Evolutionary conservation across 2,329 filamentous ascomycete species (phyloP).

Genomic region (Balansia obtecta): DNA sequence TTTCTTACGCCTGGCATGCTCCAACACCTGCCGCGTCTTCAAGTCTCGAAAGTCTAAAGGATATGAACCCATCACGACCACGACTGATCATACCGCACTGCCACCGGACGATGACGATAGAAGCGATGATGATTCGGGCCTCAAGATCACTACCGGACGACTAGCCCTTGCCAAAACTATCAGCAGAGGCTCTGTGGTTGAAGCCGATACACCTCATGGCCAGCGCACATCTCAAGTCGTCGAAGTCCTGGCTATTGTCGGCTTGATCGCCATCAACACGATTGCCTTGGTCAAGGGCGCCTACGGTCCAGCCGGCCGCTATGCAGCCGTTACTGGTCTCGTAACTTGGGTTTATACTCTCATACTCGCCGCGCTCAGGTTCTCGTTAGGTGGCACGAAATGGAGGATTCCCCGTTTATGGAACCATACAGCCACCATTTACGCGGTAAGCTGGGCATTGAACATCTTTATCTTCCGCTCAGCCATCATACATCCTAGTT

Average conservation of each 20-base stretch:
- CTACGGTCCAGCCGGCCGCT: conserved; percentile 43
- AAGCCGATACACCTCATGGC: conserved; percentile 63
- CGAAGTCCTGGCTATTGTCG: conserved; percentile 65
- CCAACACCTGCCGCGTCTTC: conserved; percentile 40
- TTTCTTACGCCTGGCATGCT: conserved; percentile 49
- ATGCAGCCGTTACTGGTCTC: conserved; percentile 54
- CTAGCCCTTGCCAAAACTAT: conserved; percentile 46
- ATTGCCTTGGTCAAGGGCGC: conserved; percentile 47
- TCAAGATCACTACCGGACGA: conserved; percentile 45
- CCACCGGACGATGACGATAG: conserved; percentile 38
- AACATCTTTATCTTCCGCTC: conserved; percentile 71
- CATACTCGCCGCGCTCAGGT: conserved; percentile 56
- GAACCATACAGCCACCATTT: conserved; percentile 85
- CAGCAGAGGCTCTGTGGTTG: conserved; percentile 52
- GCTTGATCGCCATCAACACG: conserved; percentile 57
- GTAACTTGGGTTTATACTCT: conserved; percentile 73
- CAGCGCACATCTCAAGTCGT: conserved; percentile 58
- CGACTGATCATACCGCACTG: conserved; percentile 38
- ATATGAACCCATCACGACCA: conserved; percentile 43
- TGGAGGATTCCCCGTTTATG: conserved; percentile 64
- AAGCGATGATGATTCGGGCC: conserved; percentile 46
- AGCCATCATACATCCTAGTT: conserved; percentile 63
- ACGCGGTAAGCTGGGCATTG: conserved; percentile 72
- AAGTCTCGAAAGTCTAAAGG: conserved; percentile 36
- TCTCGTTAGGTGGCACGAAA: conserved; percentile 53